Evolutionary conservation across 768 basidiomycete species (phyloP).

Genomic region (Amanita subjunquillea): DNA sequence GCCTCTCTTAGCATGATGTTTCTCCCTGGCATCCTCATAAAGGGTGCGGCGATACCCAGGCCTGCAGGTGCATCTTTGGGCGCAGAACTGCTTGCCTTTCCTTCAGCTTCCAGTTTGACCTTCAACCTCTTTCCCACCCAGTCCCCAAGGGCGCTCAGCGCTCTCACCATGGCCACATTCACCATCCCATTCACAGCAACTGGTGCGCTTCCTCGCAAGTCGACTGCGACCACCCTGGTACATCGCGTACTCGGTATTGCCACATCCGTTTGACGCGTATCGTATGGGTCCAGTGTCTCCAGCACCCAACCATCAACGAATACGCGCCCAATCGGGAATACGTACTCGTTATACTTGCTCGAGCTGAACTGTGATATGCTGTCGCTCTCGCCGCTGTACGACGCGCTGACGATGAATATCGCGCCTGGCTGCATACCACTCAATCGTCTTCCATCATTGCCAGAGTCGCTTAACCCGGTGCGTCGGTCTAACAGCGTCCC

Average conservation of each 20-base stretch:
- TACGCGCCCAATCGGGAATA: slow-evolving; percentile 67
- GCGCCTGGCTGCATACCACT: slow-evolving; percentile 19
- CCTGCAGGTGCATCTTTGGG: slow-evolving; percentile 3
- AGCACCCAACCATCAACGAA: slow-evolving; percentile 92
- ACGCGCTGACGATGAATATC: slow-evolving; percentile 77
- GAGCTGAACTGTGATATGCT: slow-evolving; percentile 40
- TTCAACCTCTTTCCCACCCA: slow-evolving; percentile 33
- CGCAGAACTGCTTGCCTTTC: slow-evolving; percentile 27
- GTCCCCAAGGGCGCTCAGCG: slow-evolving; percentile 1
- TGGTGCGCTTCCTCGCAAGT: slow-evolving; percentile 80
- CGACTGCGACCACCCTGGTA: slow-evolving; percentile 75
- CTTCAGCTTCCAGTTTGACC: slow-evolving; percentile 28
- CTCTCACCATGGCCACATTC: slow-evolving; percentile 64
- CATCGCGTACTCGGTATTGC: slow-evolving; percentile 89
- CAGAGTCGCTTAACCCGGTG: slow-evolving; percentile 27
- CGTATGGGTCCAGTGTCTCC: slow-evolving; percentile 94
- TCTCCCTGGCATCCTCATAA: slow-evolving; percentile 3
- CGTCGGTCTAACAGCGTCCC: slow-evolving; percentile 28
- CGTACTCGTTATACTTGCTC: slow-evolving; percentile 66
- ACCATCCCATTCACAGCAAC: slow-evolving; percentile 78
- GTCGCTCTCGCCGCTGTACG: slow-evolving; percentile 60
- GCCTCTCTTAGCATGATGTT: not conserved
- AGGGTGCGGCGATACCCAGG: slow-evolving; percentile 3
- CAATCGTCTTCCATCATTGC: slow-evolving; percentile 31
- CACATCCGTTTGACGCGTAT: slow-evolving; percentile 67